Percentiles rank a stretch among this genome's conserved stretches.
phyloP scores from a whole-genome alignment of 1,284 basidiomycete genomes.

The Marasmius tenuissimus region DNA sequence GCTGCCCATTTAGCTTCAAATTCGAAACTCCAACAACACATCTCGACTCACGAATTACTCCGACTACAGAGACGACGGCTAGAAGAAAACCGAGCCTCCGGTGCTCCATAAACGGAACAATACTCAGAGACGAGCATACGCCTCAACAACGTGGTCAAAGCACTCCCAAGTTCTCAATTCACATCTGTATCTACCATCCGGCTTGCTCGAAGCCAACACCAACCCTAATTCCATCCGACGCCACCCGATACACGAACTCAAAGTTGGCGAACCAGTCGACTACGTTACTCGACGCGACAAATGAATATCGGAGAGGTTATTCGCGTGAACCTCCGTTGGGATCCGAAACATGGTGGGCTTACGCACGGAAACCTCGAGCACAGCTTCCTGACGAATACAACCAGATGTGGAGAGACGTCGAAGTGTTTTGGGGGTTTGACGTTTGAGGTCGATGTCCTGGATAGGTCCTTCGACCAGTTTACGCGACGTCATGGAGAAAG shows the following conservation, averaged over 20 bases:
- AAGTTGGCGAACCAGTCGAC: conserved; percentile 54
- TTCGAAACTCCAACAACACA: too few species aligned
- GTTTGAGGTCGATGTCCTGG: conserved; percentile 27
- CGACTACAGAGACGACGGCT: neutral
- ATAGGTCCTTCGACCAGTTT: conserved; percentile 27
- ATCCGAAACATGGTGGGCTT: conserved; percentile 58
- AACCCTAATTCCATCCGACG: conserved; percentile 16
- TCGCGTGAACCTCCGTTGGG: conserved; percentile 44
- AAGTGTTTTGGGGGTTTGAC: conserved; percentile 52
- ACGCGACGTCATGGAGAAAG: neutral
- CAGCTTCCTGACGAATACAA: conserved; percentile 61
- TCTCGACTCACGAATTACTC: too few species aligned
- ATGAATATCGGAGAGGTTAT: conserved; percentile 54
- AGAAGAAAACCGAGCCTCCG: neutral
- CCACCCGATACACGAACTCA: conserved; percentile 57
- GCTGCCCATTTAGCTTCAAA: too few species aligned
- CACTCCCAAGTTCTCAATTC: neutral
- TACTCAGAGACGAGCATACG: neutral
- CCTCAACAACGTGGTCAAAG: conserved; percentile 1
- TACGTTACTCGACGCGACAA: conserved; percentile 51
- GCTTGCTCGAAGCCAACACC: conserved; percentile 35
- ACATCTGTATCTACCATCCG: conserved; percentile 28
- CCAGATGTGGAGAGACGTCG: conserved; percentile 47
- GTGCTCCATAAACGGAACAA: neutral
- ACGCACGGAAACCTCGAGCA: conserved; percentile 51